A percentile compares a stretch with the other conserved stretches of the same genome.
Conservation (phyloP, 345 rosid species). For the thale cress (Arabidopsis thaliana) region DNA sequence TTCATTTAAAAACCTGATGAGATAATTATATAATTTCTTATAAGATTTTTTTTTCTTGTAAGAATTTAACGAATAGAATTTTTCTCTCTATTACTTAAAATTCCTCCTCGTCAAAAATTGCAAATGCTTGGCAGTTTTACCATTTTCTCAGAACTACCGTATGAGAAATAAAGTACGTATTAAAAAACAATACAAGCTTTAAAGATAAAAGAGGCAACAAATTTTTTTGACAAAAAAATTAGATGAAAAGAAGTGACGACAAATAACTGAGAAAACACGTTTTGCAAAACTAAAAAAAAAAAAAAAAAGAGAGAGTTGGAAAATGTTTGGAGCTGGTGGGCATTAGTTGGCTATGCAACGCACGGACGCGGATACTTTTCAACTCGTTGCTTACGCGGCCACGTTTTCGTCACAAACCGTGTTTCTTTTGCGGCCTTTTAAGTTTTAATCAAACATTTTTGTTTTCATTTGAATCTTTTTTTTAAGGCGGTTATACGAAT, state of each 20-base stretch:
- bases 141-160: too few species aligned
- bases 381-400: conserved; percentile 34
- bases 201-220: too few species aligned
- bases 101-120: neutral
- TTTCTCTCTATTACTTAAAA: too few species aligned
- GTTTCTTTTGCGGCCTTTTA: conserved; percentile 30
- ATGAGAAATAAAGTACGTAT: too few species aligned
- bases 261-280: conserved; percentile 8
- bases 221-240: too few species aligned
- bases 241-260: conserved; percentile 4
- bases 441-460: neutral
- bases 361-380: conserved; percentile 25
- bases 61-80: too few species aligned
- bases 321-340: neutral
- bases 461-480: neutral
- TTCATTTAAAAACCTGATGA: too few species aligned
- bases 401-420: conserved; percentile 27
- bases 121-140: too few species aligned
- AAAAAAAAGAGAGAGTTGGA: neutral
- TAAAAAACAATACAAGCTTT: too few species aligned
- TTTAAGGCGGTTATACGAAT: conserved; percentile 10
- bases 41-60: too few species aligned
- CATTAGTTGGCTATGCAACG: conserved; percentile 18
- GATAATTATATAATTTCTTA: too few species aligned
- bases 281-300: neutral